Conservation (phyloP, 768 basidiomycete genomes). For the Auriculariales sp. region DNA sequence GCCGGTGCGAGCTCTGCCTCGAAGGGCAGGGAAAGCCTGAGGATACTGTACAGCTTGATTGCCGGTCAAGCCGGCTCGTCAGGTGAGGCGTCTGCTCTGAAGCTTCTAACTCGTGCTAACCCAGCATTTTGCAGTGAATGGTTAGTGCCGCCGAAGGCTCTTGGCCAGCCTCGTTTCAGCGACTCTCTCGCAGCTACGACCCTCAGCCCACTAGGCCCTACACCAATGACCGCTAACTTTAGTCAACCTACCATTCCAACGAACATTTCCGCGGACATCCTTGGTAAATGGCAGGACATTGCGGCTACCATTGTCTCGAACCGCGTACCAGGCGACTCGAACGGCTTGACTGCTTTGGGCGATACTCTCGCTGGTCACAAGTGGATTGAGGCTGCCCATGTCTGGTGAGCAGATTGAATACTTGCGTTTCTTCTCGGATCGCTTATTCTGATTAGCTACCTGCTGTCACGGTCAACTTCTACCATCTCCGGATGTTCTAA, state of each 20-base stretch:
- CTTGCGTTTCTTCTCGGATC: neutral
- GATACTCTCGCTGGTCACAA: slow-evolving; percentile 62
- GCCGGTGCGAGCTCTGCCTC: slow-evolving; percentile 13
- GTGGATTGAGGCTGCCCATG: slow-evolving; percentile 77
- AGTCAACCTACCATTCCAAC: slow-evolving; percentile 24
- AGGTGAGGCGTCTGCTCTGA: slow-evolving; percentile 37
- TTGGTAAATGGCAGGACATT: slow-evolving; percentile 75
- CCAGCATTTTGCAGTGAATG: slow-evolving; percentile 41
- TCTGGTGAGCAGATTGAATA: slow-evolving; percentile 45
- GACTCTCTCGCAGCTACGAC: slow-evolving; percentile 23
- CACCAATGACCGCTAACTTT: slow-evolving; percentile 56
- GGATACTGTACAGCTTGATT: slow-evolving; percentile 69
- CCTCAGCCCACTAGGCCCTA: slow-evolving; percentile 20
- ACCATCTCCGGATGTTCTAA: slow-evolving; percentile 51
- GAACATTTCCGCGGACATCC: slow-evolving; percentile 43
- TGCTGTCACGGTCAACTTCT: slow-evolving; percentile 74
- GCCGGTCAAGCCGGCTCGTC: slow-evolving; percentile 70
- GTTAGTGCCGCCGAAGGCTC: slow-evolving; percentile 43
- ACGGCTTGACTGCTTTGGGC: slow-evolving; percentile 70
- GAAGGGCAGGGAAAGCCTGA: slow-evolving; percentile 56
- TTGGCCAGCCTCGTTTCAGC: slow-evolving; percentile 20
- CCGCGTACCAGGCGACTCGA: slow-evolving; percentile 52
- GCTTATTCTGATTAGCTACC: slow-evolving; percentile 41
- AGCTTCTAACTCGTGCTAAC: too few species aligned
- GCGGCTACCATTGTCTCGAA: slow-evolving; percentile 71